Conservation (phyloP, 2,329 filamentous ascomycete species). For the Zymoseptoria crescenta region DNA sequence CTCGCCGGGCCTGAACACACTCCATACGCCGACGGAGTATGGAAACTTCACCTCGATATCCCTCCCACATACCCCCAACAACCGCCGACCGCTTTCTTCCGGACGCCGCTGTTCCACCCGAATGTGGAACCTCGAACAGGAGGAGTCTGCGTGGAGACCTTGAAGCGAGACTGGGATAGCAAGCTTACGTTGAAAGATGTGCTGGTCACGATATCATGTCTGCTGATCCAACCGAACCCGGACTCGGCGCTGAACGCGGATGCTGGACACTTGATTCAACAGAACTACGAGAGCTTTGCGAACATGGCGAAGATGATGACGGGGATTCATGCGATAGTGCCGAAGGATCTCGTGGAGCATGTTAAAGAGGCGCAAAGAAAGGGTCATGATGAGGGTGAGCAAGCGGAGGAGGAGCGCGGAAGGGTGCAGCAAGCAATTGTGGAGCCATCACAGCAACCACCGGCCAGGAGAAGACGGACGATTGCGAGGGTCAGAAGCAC, state of each 20-base stretch:
- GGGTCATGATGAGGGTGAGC: conserved; percentile 30
- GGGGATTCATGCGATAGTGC: conserved; percentile 51
- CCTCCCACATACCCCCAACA: conserved; percentile 48
- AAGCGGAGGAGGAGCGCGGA: conserved; percentile 7
- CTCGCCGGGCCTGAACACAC: conserved; percentile 54
- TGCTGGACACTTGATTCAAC: conserved; percentile 51
- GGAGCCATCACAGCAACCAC: conserved; percentile 12
- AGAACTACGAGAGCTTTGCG: conserved; percentile 51
- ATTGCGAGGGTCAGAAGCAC: conserved; percentile 22
- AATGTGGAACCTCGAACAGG: conserved; percentile 57
- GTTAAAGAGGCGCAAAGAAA: conserved; percentile 48
- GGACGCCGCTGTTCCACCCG: conserved; percentile 56
- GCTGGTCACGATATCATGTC: conserved; percentile 51
- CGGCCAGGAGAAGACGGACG: conserved; percentile 19
- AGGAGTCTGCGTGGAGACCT: conserved; percentile 55
- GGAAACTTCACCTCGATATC: conserved; percentile 52
- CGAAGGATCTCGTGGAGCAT: conserved; percentile 35
- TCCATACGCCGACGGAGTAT: conserved; percentile 52
- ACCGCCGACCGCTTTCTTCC: conserved; percentile 52
- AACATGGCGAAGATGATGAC: conserved; percentile 54
- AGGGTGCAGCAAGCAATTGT: conserved; percentile 11
- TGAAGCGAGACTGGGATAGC: conserved; percentile 56
- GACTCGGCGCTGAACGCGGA: conserved; percentile 56
- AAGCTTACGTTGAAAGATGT: conserved; percentile 53
- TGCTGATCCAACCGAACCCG: conserved; percentile 57